These are phyloP conservation scores for Galerina sulciceps DNA, from an alignment of 768 basidiomycete species.

Conservation along the genomic window DNA sequence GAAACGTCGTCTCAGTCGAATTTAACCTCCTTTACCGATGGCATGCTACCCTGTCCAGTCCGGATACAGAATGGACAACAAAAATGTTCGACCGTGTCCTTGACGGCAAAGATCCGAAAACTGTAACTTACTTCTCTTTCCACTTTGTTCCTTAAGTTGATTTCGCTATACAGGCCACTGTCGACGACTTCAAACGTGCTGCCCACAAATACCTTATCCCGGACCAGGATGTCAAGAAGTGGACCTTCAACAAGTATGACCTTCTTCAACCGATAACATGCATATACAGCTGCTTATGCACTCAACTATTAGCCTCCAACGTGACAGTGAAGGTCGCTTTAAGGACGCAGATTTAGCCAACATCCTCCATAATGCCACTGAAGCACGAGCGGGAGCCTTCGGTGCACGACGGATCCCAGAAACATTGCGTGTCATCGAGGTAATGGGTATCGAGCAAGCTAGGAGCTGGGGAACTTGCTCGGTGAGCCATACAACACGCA, in stretches of 20 bases:
- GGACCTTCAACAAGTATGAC: conserved; percentile 59
- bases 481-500: conserved; percentile 38
- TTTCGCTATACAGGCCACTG: conserved; percentile 30
- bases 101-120: conserved; percentile 38
- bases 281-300: background rate
- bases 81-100: conserved; percentile 49
- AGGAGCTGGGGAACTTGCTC: conserved; percentile 76
- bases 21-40: conserved; percentile 71
- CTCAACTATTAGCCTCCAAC: conserved; percentile 42
- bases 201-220: conserved; percentile 32
- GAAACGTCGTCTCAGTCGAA: conserved; percentile 78
- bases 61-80: conserved; percentile 59
- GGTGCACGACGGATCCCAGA: conserved; percentile 72
- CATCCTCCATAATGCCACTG: conserved; percentile 66
- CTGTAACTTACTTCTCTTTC: conserved; percentile 31
- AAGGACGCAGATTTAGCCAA: conserved; percentile 64
- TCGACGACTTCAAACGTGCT: conserved; percentile 40
- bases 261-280: background rate
- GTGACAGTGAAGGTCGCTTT: conserved; percentile 60
- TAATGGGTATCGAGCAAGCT: conserved; percentile 69
- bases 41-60: conserved; percentile 64
- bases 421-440: conserved; percentile 67
- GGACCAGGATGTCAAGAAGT: conserved; percentile 41
- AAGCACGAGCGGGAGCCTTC: conserved; percentile 62
- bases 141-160: background rate